A percentile compares a stretch with the other conserved stretches of the same genome.
Evolutionary conservation across 441 rosid species (phyloP).

Genomic region (Mallotus repandus): DNA sequence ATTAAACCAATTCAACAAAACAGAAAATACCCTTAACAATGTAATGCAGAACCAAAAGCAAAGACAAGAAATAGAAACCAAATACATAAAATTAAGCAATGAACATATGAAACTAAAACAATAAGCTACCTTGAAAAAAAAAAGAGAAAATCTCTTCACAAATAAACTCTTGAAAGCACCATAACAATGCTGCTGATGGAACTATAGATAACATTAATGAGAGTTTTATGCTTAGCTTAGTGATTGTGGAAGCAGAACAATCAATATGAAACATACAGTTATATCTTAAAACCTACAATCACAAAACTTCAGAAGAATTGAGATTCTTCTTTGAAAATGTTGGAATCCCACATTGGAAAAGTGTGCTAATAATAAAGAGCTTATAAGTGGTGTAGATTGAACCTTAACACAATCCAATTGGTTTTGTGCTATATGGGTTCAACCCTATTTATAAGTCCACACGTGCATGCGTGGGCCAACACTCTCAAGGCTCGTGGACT

Average conservation of each 20-base stretch:
- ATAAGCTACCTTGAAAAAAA: background rate
- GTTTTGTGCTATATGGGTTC: too few species aligned
- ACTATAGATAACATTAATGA: background rate
- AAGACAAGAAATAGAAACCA: background rate
- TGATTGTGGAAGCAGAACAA: background rate
- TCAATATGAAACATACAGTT: background rate
- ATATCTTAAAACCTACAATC: background rate
- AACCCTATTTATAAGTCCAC: too few species aligned
- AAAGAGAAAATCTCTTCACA: background rate
- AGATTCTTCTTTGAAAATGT: constrained; percentile 1
- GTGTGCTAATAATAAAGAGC: too few species aligned
- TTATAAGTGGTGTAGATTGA: too few species aligned
- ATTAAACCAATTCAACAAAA: background rate
- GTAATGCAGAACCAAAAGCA: background rate
- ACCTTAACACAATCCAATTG: too few species aligned
- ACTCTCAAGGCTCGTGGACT: too few species aligned
- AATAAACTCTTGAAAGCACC: background rate
- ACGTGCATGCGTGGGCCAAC: too few species aligned
- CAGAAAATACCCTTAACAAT: background rate
- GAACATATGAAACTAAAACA: background rate
- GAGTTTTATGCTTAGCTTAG: background rate
- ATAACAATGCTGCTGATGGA: background rate
- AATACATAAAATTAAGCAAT: background rate
- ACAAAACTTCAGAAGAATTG: background rate
- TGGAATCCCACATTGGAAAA: too few species aligned